Conservation (phyloP, 768 basidiomycete genomes). For the Daedaleopsis nitida region DNA sequence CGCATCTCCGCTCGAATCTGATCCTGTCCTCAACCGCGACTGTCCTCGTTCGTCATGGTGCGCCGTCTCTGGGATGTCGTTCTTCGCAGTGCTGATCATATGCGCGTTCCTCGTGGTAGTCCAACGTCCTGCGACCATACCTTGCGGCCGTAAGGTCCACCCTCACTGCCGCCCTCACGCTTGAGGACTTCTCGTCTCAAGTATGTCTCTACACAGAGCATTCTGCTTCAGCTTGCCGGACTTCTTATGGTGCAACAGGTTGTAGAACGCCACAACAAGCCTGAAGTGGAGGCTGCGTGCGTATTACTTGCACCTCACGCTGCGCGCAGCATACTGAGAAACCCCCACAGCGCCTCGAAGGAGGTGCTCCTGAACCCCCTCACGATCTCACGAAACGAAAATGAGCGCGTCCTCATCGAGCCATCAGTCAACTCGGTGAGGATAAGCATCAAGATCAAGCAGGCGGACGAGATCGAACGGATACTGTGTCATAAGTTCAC, state of each 20-base stretch:
- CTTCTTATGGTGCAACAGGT: conserved; percentile 51
- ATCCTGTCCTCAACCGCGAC: conserved; percentile 10
- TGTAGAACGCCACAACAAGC: conserved; percentile 96
- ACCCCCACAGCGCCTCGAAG: conserved; percentile 69
- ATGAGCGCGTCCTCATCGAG: conserved; percentile 96
- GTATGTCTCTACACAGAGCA: conserved; percentile 39
- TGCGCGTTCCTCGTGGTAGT: conserved; percentile 48
- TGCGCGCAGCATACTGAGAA: background rate
- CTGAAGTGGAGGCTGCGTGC: conserved; percentile 89
- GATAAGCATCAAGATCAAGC: conserved; percentile 97
- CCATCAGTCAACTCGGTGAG: conserved; percentile 97
- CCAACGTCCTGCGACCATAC: conserved; percentile 94
- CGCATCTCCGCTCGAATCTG: conserved; percentile 22
- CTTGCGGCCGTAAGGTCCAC: conserved; percentile 95
- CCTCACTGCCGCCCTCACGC: conserved; percentile 93
- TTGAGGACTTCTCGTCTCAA: conserved; percentile 98
- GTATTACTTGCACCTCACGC: background rate
- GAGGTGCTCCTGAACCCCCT: conserved; percentile 95
- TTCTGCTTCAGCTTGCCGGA: conserved; percentile 5
- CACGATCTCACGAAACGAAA: conserved; percentile 94
- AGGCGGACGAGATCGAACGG: conserved; percentile 97
- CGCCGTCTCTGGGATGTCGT: conserved; percentile 5
- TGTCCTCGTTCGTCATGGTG: conserved; percentile 17
- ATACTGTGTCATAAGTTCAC: conserved; percentile 99
- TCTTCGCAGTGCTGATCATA: background rate